Evolutionary conservation across 768 basidiomycete species (phyloP).

Genomic region (Termitomyces sp.): DNA sequence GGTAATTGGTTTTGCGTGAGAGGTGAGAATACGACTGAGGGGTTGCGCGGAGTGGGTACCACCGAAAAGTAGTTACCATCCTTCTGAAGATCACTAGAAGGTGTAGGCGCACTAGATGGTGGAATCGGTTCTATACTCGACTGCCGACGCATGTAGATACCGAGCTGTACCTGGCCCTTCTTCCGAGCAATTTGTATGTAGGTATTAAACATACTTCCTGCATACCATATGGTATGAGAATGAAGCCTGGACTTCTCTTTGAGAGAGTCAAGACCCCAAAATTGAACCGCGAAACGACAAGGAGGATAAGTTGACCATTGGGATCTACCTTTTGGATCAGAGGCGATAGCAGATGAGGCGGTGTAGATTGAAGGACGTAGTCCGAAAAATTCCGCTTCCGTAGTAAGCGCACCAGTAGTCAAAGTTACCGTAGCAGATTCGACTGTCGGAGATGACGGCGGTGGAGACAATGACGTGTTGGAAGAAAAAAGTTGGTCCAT

Average conservation of each 20-base stretch:
- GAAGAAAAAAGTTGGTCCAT: slow-evolving; percentile 69
- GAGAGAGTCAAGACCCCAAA: slow-evolving; percentile 79
- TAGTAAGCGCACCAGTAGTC: slow-evolving; percentile 22
- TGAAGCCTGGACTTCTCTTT: slow-evolving; percentile 83
- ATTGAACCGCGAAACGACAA: slow-evolving; percentile 83
- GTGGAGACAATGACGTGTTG: slow-evolving; percentile 16
- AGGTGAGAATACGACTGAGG: slow-evolving; percentile 21
- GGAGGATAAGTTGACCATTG: slow-evolving; percentile 74
- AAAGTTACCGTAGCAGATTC: slow-evolving; percentile 19
- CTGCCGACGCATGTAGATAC: slow-evolving; percentile 87
- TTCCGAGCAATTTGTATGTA: slow-evolving; percentile 87
- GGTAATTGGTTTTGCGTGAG: slow-evolving; percentile 30
- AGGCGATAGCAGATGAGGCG: slow-evolving; percentile 34
- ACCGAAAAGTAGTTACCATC: slow-evolving; percentile 5
- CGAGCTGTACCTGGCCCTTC: slow-evolving; percentile 71
- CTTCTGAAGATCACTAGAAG: slow-evolving; percentile 4
- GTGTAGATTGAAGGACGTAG: slow-evolving; percentile 42
- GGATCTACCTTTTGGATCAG: slow-evolving; percentile 38
- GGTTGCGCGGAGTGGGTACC: slow-evolving; percentile 13
- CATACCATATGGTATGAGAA: slow-evolving; percentile 86
- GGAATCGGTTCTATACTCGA: slow-evolving; percentile 77
- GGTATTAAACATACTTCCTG: slow-evolving; percentile 82
- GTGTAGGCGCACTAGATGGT: slow-evolving; percentile 51
- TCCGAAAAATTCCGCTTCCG: slow-evolving; percentile 62
- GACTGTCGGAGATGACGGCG: slow-evolving; percentile 21